Evolutionary conservation across 305 asterid genomes (phyloP).

Genomic region (Euphrasia arctica): DNA sequence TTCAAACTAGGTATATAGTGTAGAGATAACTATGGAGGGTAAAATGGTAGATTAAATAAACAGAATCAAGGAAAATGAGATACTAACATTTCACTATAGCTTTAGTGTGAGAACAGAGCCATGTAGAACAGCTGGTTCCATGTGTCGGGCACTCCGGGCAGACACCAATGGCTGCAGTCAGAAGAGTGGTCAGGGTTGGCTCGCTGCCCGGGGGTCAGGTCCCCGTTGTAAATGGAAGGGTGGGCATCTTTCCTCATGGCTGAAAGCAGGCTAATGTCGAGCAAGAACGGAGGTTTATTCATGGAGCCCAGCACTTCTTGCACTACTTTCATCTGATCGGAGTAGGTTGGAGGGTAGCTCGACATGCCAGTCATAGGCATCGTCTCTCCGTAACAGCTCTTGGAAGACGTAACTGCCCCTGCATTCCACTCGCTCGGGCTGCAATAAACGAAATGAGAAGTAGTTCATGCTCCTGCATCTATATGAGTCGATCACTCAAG

Average conservation of each 20-base stretch:
- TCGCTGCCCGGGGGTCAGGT: constrained; percentile 64
- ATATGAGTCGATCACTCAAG: no score
- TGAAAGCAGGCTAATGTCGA: constrained; percentile 78
- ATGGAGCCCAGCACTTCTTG: constrained; percentile 53
- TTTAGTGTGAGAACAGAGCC: constrained; percentile 50
- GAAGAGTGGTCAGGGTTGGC: constrained; percentile 89
- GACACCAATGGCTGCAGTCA: constrained; percentile 98
- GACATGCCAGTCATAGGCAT: constrained; percentile 41
- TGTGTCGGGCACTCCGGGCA: constrained; percentile 97
- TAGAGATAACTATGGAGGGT: constrained; percentile 14
- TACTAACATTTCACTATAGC: not conserved
- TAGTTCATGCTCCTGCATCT: no score
- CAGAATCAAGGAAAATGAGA: not conserved
- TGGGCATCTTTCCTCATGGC: constrained; percentile 96
- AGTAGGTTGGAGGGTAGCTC: constrained; percentile 46
- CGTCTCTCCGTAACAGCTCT: constrained; percentile 89
- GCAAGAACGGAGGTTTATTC: constrained; percentile 67
- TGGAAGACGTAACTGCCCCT: constrained; percentile 49
- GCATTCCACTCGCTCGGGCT: constrained; percentile 86
- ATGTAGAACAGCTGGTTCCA: constrained; percentile 92
- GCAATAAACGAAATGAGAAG: constrained; percentile 23
- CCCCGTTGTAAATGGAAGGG: constrained; percentile 91
- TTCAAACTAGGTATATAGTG: not conserved
- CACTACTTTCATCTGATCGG: constrained; percentile 65
- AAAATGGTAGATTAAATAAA: not conserved